These are phyloP conservation scores for Neurospora tetraspora DNA, from an alignment of 495 filamentous ascomycete species.

Conservation along the genomic window DNA sequence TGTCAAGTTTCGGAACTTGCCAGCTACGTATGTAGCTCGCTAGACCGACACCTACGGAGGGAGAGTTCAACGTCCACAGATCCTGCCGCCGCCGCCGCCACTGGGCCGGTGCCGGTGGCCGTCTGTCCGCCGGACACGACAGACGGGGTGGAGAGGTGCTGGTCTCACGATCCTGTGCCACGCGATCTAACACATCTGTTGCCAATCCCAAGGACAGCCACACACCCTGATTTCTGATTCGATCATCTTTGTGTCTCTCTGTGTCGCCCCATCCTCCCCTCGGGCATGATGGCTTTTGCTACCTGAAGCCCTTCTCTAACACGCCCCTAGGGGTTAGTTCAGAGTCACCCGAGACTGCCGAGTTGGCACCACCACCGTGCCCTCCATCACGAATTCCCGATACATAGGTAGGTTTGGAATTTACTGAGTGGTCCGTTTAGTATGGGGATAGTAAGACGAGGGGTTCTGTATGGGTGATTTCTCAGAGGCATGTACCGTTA, in stretches of 20 bases:
- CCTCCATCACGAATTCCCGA: background rate
- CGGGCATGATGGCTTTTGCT: background rate
- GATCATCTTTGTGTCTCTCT: background rate
- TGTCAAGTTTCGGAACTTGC: background rate
- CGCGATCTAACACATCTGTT: background rate
- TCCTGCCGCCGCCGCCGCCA: background rate
- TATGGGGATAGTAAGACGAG: background rate
- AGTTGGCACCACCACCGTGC: background rate
- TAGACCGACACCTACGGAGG: background rate
- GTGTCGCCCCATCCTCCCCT: background rate
- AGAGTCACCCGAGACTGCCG: background rate
- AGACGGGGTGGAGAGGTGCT: background rate
- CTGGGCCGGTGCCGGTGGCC: background rate
- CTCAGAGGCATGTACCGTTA: background rate
- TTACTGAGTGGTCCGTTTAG: background rate
- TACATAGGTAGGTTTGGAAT: background rate
- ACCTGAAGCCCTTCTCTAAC: background rate
- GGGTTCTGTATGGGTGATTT: background rate
- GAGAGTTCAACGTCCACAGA: background rate
- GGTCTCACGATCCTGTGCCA: background rate
- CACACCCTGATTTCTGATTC: background rate
- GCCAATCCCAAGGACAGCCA: background rate
- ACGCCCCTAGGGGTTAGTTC: background rate
- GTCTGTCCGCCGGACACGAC: background rate
- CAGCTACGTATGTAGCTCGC: background rate